These are phyloP conservation scores for Russula ochroleuca DNA, from an alignment of 768 basidiomycete genomes.

Conservation along the genomic window DNA sequence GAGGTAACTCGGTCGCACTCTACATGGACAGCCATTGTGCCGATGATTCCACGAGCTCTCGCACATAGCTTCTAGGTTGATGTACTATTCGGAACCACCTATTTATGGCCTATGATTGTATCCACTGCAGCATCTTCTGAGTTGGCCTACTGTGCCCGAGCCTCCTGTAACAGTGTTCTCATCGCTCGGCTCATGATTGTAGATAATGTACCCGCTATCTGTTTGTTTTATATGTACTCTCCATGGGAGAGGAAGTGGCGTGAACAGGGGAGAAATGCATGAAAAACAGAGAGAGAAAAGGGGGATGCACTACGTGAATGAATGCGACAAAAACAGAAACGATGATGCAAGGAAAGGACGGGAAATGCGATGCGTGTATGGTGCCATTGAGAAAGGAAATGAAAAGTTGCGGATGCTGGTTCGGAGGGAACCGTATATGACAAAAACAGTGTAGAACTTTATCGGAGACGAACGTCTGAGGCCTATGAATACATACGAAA, in stretches of 20 bases:
- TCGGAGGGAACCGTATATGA: not conserved
- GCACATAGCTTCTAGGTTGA: too few relatives aligned
- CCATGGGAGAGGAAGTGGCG: too few relatives aligned
- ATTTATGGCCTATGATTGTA: too few relatives aligned
- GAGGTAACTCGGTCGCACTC: too few relatives aligned
- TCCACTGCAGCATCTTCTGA: too few relatives aligned
- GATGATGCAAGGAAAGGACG: not conserved
- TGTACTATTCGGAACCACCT: too few relatives aligned
- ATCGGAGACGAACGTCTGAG: not conserved
- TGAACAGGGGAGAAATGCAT: not conserved
- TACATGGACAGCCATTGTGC: too few relatives aligned
- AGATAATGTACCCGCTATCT: not conserved
- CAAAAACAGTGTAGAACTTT: not conserved
- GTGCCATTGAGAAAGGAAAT: not conserved
- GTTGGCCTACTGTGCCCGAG: too few relatives aligned
- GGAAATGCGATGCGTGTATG: constrained; percentile 1
- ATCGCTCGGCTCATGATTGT: too few relatives aligned
- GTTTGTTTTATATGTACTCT: not conserved
- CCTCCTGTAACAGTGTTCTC: not conserved
- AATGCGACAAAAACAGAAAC: not conserved
- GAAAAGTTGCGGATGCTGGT: not conserved
- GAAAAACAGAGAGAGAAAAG: not conserved
- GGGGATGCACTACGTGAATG: not conserved
- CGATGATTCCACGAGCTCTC: too few relatives aligned
- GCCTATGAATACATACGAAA: constrained; percentile 6